Evolutionary conservation across 371 early-diverging fungal species (phyloP).

Genomic region (Catenaria anguillulae): DNA sequence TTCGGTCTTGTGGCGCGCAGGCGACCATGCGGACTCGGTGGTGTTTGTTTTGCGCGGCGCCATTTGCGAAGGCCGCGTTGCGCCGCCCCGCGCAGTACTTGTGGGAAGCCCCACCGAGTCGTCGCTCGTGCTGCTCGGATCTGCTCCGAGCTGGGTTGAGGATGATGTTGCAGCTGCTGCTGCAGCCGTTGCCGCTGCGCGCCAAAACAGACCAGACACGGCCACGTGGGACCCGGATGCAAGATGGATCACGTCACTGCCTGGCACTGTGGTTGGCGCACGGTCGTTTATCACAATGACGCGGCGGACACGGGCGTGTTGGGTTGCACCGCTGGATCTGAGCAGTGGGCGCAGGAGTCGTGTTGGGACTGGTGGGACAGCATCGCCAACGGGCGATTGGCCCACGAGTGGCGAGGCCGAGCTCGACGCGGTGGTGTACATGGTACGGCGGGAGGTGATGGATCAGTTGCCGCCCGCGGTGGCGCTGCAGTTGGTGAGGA

Average conservation of each 20-base stretch:
- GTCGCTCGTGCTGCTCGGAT: background rate
- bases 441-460: background rate
- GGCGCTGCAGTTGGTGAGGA: background rate
- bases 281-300: slow-evolving; percentile 41
- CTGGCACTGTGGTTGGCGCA: slow-evolving; percentile 66
- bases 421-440: background rate
- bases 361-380: background rate
- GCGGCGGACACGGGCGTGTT: background rate
- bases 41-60: slow-evolving; percentile 65
- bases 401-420: no score
- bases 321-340: background rate
- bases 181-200: background rate
- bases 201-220: background rate
- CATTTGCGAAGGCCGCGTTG: slow-evolving; percentile 23
- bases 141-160: background rate
- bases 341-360: background rate
- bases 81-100: background rate
- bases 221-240: background rate
- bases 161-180: background rate
- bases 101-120: no score
- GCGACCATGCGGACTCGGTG: slow-evolving; percentile 42
- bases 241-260: slow-evolving; percentile 38
- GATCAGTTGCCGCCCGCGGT: background rate
- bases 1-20: slow-evolving; percentile 46
- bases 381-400: background rate